Conservation (phyloP, 768 basidiomycete genomes). For the Hysterangium stoloniferum region DNA sequence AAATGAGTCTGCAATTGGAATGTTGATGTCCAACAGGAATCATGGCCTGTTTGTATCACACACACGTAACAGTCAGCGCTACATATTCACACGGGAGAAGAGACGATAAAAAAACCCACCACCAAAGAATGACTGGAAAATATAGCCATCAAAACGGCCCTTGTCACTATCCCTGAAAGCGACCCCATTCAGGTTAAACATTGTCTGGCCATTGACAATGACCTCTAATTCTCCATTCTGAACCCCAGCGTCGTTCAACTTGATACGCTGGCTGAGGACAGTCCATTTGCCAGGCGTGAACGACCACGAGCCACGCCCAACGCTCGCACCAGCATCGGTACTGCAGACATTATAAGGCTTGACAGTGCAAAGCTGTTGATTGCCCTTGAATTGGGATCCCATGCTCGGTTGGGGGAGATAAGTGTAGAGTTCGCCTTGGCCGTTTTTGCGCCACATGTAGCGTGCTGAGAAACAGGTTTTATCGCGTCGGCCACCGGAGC, state of each 20-base stretch:
- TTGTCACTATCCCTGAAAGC: slow-evolving; percentile 5
- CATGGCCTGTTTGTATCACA: too few relatives aligned
- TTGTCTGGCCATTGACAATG: slow-evolving; percentile 18
- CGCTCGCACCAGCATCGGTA: slow-evolving; percentile 2
- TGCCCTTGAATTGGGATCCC: slow-evolving; percentile 17
- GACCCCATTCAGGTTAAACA: slow-evolving; percentile 14
- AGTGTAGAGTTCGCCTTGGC: slow-evolving; percentile 63
- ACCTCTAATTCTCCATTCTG: slow-evolving; percentile 24
- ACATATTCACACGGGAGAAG: too few relatives aligned
- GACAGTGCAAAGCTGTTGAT: slow-evolving; percentile 43
- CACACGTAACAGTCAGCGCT: too few relatives aligned
- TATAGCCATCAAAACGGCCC: slow-evolving; percentile 9
- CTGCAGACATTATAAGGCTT: slow-evolving; percentile 3
- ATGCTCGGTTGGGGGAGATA: slow-evolving; percentile 16
- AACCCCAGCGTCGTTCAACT: slow-evolving; percentile 21
- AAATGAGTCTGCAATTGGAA: too few relatives aligned
- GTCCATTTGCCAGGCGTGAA: slow-evolving; percentile 21
- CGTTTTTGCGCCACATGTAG: slow-evolving; percentile 36
- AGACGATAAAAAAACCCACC: slow-evolving; percentile 7
- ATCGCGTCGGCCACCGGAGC: slow-evolving; percentile 72
- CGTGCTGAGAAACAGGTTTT: slow-evolving; percentile 62
- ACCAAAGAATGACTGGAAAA: slow-evolving; percentile 15
- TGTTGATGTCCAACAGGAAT: slow-evolving; percentile 22
- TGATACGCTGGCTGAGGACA: slow-evolving; percentile 20
- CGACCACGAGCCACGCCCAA: slow-evolving; percentile 18